Evolutionary conservation across 2,329 filamentous ascomycete genomes (phyloP).

Genomic region (Calonectria naviculata): DNA sequence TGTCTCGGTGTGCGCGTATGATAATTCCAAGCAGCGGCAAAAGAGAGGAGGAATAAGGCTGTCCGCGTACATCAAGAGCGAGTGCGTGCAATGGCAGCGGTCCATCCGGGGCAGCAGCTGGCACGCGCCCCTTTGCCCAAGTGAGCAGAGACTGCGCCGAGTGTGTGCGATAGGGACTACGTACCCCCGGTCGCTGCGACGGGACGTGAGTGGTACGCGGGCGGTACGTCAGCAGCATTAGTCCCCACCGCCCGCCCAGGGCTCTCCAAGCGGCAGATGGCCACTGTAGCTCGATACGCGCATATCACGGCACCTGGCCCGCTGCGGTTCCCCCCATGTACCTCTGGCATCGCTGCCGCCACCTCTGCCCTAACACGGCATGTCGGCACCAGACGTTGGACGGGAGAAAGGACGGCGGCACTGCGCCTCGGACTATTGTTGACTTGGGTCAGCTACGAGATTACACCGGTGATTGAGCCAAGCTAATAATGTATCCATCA

Average conservation of each 20-base stretch:
- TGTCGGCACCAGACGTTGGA: neutral
- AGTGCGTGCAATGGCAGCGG: neutral
- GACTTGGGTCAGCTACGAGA: too few relatives aligned
- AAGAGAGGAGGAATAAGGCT: neutral
- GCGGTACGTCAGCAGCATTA: constrained; percentile 5
- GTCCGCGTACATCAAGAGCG: constrained; percentile 9
- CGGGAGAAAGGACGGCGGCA: too few relatives aligned
- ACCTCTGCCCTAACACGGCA: neutral
- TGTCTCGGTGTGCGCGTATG: neutral
- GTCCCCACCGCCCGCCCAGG: neutral
- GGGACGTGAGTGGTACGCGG: neutral
- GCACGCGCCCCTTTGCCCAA: constrained; percentile 23
- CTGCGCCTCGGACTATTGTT: too few relatives aligned
- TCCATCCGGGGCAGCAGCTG: neutral
- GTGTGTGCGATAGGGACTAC: neutral
- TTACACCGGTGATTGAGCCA: too few relatives aligned
- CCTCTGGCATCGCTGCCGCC: neutral
- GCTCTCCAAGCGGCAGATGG: neutral
- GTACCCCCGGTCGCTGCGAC: neutral
- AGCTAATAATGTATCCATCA: too few relatives aligned
- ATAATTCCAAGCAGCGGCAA: too few relatives aligned
- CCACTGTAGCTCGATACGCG: neutral
- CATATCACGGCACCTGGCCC: constrained; percentile 13
- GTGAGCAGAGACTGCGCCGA: neutral
- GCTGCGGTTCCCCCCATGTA: neutral